Conservation (phyloP, 2,329 filamentous ascomycete species). For the Amesomyces nigricolor region DNA sequence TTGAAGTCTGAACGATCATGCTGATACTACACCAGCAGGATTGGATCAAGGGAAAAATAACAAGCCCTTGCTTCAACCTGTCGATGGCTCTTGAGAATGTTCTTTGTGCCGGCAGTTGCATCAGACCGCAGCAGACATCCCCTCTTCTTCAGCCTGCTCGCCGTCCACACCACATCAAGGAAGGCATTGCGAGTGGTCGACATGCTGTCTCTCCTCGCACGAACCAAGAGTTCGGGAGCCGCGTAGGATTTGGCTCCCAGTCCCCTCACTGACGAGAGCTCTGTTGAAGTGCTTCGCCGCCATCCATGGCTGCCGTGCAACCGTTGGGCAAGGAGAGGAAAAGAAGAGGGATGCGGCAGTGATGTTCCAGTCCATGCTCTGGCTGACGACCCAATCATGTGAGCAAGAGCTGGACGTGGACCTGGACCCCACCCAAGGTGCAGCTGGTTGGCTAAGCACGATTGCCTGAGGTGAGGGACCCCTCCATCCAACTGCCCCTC, state of each 20-base stretch:
- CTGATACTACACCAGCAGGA: not conserved
- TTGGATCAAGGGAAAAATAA: not conserved
- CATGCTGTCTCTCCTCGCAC: too few relatives aligned
- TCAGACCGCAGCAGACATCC: too few relatives aligned
- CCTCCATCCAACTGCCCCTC: slow-evolving; percentile 23
- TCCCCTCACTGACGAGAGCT: too few relatives aligned
- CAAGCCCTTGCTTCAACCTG: not conserved
- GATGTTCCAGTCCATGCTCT: slow-evolving; percentile 20
- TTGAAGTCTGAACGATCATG: too few relatives aligned
- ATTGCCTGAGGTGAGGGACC: slow-evolving; percentile 12
- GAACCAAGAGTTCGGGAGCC: too few relatives aligned
- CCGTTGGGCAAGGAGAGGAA: slow-evolving; percentile 1
- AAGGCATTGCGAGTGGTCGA: too few relatives aligned
- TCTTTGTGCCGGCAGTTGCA: too few relatives aligned
- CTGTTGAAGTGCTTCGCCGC: too few relatives aligned
- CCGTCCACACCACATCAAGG: too few relatives aligned
- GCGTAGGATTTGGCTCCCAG: too few relatives aligned
- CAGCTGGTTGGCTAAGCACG: slow-evolving; percentile 16
- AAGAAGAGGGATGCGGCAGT: not conserved
- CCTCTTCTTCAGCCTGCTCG: too few relatives aligned
- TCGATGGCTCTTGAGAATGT: too few relatives aligned
- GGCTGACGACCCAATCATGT: slow-evolving; percentile 18
- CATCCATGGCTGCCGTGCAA: not conserved
- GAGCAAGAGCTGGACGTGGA: not conserved
- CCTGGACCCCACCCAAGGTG: slow-evolving; percentile 17